A percentile compares a stretch with the other conserved stretches of the same genome.
phyloP scores from a whole-genome alignment of 352 stramenopile genomes.

The Pythium phragmitis region DNA sequence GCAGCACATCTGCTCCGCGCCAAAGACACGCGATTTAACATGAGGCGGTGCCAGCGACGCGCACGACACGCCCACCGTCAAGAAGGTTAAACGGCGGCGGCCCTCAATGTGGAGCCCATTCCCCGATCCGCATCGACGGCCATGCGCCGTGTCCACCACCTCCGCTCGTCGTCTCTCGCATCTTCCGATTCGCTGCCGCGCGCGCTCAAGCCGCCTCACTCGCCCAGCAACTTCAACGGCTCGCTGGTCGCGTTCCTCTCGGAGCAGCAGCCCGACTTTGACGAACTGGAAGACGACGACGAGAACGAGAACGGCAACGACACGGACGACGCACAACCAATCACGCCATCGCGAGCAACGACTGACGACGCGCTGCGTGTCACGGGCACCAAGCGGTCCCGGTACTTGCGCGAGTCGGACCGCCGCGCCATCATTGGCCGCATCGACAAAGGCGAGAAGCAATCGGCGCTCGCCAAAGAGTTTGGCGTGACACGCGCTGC shows the following conservation, averaged over 20 bases:
- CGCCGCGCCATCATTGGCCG: slow-evolving; percentile 35
- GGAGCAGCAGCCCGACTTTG: background rate
- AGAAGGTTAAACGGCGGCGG: too few species aligned
- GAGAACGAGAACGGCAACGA: background rate
- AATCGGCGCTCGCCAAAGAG: slow-evolving; percentile 38
- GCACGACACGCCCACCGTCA: background rate
- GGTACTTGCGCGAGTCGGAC: slow-evolving; percentile 29
- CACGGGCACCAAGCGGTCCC: slow-evolving; percentile 22
- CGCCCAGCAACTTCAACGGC: background rate
- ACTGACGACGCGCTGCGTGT: background rate
- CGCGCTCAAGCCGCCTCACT: background rate
- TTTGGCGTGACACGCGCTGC: slow-evolving; percentile 38
- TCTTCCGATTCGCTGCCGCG: background rate
- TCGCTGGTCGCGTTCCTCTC: slow-evolving; percentile 15
- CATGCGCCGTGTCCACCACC: background rate
- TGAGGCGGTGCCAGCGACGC: background rate
- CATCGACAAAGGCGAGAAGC: slow-evolving; percentile 38
- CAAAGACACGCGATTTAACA: slow-evolving; percentile 28
- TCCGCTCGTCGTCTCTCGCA: background rate
- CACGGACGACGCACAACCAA: background rate
- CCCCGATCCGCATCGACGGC: background rate
- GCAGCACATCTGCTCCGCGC: background rate
- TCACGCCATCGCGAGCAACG: background rate
- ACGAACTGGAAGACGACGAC: background rate
- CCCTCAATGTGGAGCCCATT: background rate